Evolutionary conservation across 2,329 filamentous ascomycete species (phyloP), one percentile per base, ranked within the genome.

Genomic region (Fusarium stilboides): DNA sequence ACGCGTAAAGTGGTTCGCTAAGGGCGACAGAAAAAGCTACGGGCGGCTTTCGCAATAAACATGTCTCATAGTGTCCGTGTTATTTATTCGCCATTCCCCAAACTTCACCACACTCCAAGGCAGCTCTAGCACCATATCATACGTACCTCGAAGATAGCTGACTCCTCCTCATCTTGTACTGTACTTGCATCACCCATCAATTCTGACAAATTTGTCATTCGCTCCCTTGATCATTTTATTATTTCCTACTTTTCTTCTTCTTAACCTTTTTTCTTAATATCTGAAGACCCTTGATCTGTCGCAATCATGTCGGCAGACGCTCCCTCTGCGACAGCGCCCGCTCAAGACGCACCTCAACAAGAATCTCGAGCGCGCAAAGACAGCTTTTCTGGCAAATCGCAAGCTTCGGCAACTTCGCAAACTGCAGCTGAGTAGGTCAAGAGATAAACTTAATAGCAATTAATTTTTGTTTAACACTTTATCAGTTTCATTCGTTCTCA

Each of bases 401-500:
- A 80, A 51, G 79, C 76, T n/a, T 89, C 88, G 0, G 84, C 89
- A 47, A 82, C 86, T 56, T 93, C 91, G 2, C 91, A 93, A 73
- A 94, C 91, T 17, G 91, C 91, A 33, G 89, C 88, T 63, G 91
- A 93, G 88, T 92, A 83, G 61, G 80, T 65, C n/a, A 10, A 19
- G 4, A 1, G 31, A n/a, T 3, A 1, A 1, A 6, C 5, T 10
- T 2, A 17, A 20, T 4, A 28, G 1, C 14, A 5, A 46, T 28
- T 5, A 40, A 22, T 44, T 15, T 45, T 26, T 2, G 34, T 8
- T 46, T 70, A 19, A 68, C 31, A 10, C n/a, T 43, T 53, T 8
- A 12, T 7, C 57, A 95, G 92, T 28, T 98, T 97, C 78, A 94
- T 99, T 71, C 89, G 93, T 74, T 90, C 90, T 57, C 96, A 99